Evolutionary conservation across 2,329 filamentous ascomycete species (phyloP).

Genomic region (Tricladium varicosporioides): DNA sequence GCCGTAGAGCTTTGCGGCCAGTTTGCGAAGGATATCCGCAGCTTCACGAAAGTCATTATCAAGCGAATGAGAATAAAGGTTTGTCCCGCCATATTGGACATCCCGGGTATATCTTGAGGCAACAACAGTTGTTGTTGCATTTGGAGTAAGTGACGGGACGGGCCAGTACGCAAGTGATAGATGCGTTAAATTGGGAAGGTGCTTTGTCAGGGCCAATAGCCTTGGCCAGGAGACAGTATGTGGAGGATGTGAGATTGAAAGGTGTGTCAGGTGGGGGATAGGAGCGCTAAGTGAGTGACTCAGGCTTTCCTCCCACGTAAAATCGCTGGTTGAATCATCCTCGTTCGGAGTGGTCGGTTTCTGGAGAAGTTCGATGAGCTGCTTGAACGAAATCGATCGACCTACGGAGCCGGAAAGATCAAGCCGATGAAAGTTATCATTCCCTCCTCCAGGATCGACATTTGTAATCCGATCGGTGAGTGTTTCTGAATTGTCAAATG

Average conservation of each 20-base stretch:
- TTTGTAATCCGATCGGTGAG: neutral
- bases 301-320: slow-evolving; percentile 30
- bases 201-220: slow-evolving; percentile 52
- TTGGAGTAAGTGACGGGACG: slow-evolving; percentile 55
- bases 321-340: slow-evolving; percentile 2
- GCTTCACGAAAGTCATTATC: slow-evolving; percentile 61
- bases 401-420: slow-evolving; percentile 55
- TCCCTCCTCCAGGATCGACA: slow-evolving; percentile 30
- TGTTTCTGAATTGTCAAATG: slow-evolving; percentile 27
- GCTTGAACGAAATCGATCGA: slow-evolving; percentile 49
- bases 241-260: slow-evolving; percentile 50
- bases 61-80: slow-evolving; percentile 55
- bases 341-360: slow-evolving; percentile 9
- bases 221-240: slow-evolving; percentile 54
- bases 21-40: slow-evolving; percentile 50
- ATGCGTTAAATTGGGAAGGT: slow-evolving; percentile 55
- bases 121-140: slow-evolving; percentile 48
- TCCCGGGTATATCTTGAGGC: slow-evolving; percentile 41
- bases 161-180: slow-evolving; percentile 63
- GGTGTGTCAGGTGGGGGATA: slow-evolving; percentile 57
- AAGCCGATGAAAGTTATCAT: slow-evolving; percentile 49
- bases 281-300: slow-evolving; percentile 19
- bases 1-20: slow-evolving; percentile 54
- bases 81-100: slow-evolving; percentile 54
- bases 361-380: slow-evolving; percentile 48